phyloP scores from a whole-genome alignment of 2,329 filamentous ascomycete genomes.

The Aspergillus unguis region DNA sequence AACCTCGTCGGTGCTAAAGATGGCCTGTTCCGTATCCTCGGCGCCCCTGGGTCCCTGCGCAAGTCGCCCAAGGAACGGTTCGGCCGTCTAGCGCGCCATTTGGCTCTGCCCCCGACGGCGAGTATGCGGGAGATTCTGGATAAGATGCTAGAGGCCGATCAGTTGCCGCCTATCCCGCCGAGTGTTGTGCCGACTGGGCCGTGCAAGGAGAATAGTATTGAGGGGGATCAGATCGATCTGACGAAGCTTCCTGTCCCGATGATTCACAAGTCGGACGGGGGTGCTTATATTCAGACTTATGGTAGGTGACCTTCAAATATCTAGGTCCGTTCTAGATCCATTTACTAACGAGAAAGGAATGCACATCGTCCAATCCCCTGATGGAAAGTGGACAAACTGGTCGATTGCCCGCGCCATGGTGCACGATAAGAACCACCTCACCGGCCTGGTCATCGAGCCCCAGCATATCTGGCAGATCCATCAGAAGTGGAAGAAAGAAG shows the following conservation, averaged over 20 bases:
- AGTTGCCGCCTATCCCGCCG: conserved; percentile 30
- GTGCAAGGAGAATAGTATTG: conserved; percentile 44
- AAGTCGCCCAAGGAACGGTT: conserved; percentile 32
- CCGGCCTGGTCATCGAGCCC: conserved; percentile 42
- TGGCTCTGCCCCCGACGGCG: conserved; percentile 41
- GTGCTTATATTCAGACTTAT: conserved; percentile 51
- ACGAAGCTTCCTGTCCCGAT: conserved; percentile 41
- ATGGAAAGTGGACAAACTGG: conserved; percentile 46
- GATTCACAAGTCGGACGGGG: conserved; percentile 47
- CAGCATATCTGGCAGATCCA: conserved; percentile 50
- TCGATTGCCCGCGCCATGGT: conserved; percentile 47
- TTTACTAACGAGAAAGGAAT: conserved; percentile 34
- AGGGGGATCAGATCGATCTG: conserved; percentile 44
- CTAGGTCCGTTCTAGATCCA: neutral
- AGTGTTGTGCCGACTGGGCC: conserved; percentile 37
- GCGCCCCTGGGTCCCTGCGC: conserved; percentile 42
- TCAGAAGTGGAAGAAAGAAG: conserved; percentile 47
- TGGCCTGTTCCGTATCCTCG: conserved; percentile 50
- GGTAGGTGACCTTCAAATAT: neutral
- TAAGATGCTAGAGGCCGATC: conserved; percentile 41
- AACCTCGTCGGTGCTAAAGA: conserved; percentile 48
- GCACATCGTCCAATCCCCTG: conserved; percentile 47
- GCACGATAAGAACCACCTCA: conserved; percentile 41
- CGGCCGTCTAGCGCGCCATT: conserved; percentile 43
- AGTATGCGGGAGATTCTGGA: conserved; percentile 40